A percentile compares a stretch with the other conserved stretches of the same genome.
These are phyloP conservation scores for Jasminum sambac DNA, from an alignment of 257 asterid genomes.

Conservation along the genomic window DNA sequence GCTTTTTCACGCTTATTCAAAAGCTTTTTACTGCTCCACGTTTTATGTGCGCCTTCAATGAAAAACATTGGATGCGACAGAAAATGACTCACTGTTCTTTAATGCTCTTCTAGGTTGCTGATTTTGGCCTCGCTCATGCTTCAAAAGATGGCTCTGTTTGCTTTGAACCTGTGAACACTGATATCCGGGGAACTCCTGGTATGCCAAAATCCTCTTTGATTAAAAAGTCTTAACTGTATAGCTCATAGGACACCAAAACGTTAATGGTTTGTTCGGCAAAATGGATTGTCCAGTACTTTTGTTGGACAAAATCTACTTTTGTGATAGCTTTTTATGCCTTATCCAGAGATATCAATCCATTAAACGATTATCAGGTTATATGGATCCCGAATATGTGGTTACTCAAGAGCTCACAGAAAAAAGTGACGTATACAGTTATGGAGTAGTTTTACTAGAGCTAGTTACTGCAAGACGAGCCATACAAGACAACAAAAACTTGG, in stretches of 20 bases:
- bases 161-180: conserved; percentile 92
- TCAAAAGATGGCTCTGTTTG: conserved; percentile 90
- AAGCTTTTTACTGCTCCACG: too few species aligned
- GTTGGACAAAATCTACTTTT: conserved; percentile 9
- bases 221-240: neutral
- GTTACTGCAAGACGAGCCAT: conserved; percentile 72
- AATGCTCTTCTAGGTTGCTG: conserved; percentile 70
- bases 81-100: neutral
- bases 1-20: too few species aligned
- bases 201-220: conserved; percentile 21
- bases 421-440: conserved; percentile 89
- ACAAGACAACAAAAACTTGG: conserved; percentile 78
- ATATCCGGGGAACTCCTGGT: conserved; percentile 97
- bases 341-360: neutral
- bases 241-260: neutral
- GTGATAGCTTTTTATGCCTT: neutral
- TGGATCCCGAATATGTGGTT: conserved; percentile 86
- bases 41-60: too few species aligned
- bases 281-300: conserved; percentile 36
- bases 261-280: conserved; percentile 48
- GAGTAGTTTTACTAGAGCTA: conserved; percentile 75
- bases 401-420: conserved; percentile 89
- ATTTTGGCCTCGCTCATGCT: conserved; percentile 95
- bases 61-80: too few species aligned
- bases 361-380: conserved; percentile 54